phyloP scores from a whole-genome alignment of 225 moss, liverwort and hornwort species.

The Pseudoscleropodium purum region DNA sequence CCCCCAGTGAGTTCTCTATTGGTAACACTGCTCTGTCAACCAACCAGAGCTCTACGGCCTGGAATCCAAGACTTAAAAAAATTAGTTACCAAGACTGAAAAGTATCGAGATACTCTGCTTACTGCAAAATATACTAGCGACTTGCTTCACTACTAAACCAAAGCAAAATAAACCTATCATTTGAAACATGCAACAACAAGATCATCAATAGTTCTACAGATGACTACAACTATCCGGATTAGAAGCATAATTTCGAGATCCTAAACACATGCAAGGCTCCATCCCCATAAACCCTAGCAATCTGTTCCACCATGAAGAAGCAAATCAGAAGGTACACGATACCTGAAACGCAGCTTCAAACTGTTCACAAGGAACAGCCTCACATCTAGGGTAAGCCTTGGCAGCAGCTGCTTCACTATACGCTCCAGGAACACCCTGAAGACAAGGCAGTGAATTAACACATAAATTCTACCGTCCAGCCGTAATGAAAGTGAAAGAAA shows the following conservation, averaged over 20 bases:
- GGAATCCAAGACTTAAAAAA: background rate
- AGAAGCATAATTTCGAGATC: background rate
- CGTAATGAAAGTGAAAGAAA: background rate
- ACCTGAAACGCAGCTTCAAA: conserved; percentile 94
- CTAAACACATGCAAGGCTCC: background rate
- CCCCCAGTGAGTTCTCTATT: conserved; percentile 86
- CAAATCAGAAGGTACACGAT: background rate
- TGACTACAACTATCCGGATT: background rate
- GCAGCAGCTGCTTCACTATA: conserved; percentile 97
- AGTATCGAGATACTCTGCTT: background rate
- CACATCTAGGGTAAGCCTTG: conserved; percentile 90
- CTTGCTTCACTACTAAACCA: background rate
- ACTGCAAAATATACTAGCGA: background rate
- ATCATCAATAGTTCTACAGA: background rate
- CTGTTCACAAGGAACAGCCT: conserved; percentile 97
- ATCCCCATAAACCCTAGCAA: background rate
- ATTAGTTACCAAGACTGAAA: background rate
- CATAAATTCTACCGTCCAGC: background rate
- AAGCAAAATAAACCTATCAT: background rate
- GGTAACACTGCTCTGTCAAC: conserved; percentile 95
- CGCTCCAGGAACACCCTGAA: conserved; percentile 87
- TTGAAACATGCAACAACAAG: background rate
- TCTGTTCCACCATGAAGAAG: background rate
- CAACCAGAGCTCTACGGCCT: conserved; percentile 97
- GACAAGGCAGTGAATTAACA: background rate